Conservation (phyloP, 2,329 filamentous ascomycete species). For the Sphaceloma murrayae region DNA sequence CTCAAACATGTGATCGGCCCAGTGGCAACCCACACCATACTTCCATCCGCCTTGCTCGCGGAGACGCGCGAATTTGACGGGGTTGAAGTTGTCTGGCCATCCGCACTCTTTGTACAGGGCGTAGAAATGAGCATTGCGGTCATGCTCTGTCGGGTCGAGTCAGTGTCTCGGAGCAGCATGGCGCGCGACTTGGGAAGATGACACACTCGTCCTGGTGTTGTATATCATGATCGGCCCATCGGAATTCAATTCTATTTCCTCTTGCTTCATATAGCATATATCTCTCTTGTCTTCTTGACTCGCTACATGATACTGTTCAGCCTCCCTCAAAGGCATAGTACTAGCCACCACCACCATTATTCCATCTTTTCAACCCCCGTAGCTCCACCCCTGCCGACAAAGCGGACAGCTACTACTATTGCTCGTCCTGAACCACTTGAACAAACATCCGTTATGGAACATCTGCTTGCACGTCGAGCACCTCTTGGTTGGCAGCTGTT, state of each 20-base stretch:
- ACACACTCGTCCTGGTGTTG: slow-evolving; percentile 8
- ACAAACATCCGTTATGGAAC: slow-evolving; percentile 84
- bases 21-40: too few species aligned
- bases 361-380: slow-evolving; percentile 30
- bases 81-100: slow-evolving; percentile 1
- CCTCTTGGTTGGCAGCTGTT: slow-evolving; percentile 81
- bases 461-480: slow-evolving; percentile 89
- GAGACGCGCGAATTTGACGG: background rate
- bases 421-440: slow-evolving; percentile 94
- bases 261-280: too few species aligned
- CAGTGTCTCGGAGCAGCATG: too few species aligned
- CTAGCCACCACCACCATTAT: background rate
- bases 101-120: background rate
- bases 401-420: slow-evolving; percentile 86
- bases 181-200: background rate
- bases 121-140: background rate
- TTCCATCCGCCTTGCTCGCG: background rate
- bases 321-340: too few species aligned
- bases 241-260: too few species aligned
- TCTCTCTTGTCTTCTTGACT: too few species aligned
- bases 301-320: too few species aligned
- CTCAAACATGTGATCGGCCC: too few species aligned
- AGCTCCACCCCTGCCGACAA: slow-evolving; percentile 78
- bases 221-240: slow-evolving; percentile 14
- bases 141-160: background rate